Evolutionary conservation across 371 early-diverging fungal species (phyloP).

Genomic region (Blyttiomyces sp.): DNA sequence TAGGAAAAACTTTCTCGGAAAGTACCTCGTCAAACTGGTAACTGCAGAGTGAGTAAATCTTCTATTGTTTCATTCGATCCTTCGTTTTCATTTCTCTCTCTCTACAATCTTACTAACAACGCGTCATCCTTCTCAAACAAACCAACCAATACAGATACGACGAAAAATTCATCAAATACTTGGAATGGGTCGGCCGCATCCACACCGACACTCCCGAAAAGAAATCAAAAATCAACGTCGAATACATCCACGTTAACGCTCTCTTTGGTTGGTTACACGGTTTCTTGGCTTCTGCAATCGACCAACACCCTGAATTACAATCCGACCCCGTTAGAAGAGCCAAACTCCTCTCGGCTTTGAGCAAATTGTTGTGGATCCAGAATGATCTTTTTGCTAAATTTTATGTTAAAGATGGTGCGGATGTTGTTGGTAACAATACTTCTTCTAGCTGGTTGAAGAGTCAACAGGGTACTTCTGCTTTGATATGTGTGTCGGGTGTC

Average conservation of each 20-base stretch:
- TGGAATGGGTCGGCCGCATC: constrained; percentile 49
- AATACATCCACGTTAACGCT: constrained; percentile 78
- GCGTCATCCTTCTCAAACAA: too few relatives aligned
- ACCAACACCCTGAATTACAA: constrained; percentile 35
- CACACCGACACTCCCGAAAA: constrained; percentile 64
- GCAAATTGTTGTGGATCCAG: constrained; percentile 85
- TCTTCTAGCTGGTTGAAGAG: not conserved
- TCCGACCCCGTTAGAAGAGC: constrained; percentile 54
- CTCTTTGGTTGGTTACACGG: constrained; percentile 71
- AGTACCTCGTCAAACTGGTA: constrained; percentile 71
- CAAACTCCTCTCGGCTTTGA: constrained; percentile 67
- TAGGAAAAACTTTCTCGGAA: constrained; percentile 72
- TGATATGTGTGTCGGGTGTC: not conserved
- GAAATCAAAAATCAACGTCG: constrained; percentile 75
- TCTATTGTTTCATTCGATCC: too few relatives aligned
- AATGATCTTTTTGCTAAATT: constrained; percentile 81
- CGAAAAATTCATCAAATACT: constrained; percentile 67
- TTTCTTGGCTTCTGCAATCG: constrained; percentile 60
- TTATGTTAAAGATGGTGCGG: constrained; percentile 63
- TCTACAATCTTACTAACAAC: too few relatives aligned
- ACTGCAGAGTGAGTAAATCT: too few relatives aligned
- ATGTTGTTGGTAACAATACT: not conserved
- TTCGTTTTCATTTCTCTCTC: too few relatives aligned
- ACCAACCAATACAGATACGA: too few relatives aligned
- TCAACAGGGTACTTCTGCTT: not conserved